phyloP scores from a whole-genome alignment of 1,284 basidiomycete genomes.

The Earliella scabrosa region DNA sequence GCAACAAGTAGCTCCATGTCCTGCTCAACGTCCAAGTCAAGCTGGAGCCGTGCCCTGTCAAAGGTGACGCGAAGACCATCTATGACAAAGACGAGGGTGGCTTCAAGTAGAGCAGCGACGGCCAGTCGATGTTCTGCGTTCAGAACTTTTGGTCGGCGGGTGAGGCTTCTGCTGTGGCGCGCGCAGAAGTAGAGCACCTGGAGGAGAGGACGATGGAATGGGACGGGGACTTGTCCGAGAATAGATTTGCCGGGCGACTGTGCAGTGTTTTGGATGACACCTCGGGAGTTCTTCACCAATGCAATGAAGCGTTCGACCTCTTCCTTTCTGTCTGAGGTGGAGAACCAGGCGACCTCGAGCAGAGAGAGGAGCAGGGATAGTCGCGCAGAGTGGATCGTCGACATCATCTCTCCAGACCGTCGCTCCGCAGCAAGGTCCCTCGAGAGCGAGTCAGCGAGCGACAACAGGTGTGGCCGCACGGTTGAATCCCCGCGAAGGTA shows the following conservation, averaged over 20 bases:
- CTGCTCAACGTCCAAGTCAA: slow-evolving; percentile 69
- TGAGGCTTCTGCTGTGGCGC: slow-evolving; percentile 60
- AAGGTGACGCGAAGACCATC: slow-evolving; percentile 75
- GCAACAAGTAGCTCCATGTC: slow-evolving; percentile 83
- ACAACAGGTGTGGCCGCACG: slow-evolving; percentile 60
- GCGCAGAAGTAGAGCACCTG: slow-evolving; percentile 82
- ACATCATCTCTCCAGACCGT: slow-evolving; percentile 84
- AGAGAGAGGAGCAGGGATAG: slow-evolving; percentile 77
- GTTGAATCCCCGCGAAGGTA: slow-evolving; percentile 63
- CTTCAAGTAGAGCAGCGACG: slow-evolving; percentile 64
- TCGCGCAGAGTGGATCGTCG: slow-evolving; percentile 78
- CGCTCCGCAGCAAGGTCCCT: slow-evolving; percentile 71
- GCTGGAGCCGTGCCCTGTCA: slow-evolving; percentile 58
- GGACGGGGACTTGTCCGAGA: slow-evolving; percentile 63
- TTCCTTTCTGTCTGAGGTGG: slow-evolving; percentile 55
- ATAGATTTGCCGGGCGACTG: slow-evolving; percentile 81
- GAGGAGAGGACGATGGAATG: slow-evolving; percentile 83
- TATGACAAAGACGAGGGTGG: slow-evolving; percentile 66
- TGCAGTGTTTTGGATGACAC: slow-evolving; percentile 72
- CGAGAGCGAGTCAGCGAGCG: slow-evolving; percentile 67
- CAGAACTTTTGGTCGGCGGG: slow-evolving; percentile 51
- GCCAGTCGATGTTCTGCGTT: slow-evolving; percentile 64
- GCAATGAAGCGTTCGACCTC: slow-evolving; percentile 67
- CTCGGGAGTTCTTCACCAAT: slow-evolving; percentile 63
- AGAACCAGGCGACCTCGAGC: slow-evolving; percentile 82